Evolutionary conservation across 192 early-diverging fungal genomes (phyloP).

Genomic region (Coemansia sp.): DNA sequence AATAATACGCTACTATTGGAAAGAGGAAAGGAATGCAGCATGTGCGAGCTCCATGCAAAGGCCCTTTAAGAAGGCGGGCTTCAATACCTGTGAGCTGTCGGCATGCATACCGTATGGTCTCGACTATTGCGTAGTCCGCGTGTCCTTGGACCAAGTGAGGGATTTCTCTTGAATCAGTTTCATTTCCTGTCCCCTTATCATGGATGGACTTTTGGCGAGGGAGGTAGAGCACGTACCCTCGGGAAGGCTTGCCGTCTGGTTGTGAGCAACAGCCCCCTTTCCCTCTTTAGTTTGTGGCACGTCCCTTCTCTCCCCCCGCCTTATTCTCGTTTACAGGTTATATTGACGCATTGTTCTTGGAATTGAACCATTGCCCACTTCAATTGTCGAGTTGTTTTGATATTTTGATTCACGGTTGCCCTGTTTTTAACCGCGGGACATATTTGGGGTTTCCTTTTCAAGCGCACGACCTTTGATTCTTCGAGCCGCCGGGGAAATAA

Average conservation of each 20-base stretch:
- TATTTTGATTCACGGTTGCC: not conserved
- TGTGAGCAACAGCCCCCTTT: not conserved
- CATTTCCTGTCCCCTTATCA: not conserved
- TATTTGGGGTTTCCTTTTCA: not conserved
- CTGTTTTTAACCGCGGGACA: not conserved
- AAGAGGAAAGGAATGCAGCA: not conserved
- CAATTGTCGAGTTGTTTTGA: not conserved
- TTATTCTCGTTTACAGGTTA: not conserved
- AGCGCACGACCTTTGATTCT: not conserved
- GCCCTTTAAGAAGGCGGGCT: not conserved
- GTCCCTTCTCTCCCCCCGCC: not conserved
- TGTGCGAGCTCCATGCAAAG: not conserved
- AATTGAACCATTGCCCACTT: not conserved
- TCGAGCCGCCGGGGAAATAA: not conserved
- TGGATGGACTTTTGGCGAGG: not conserved
- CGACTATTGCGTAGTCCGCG: not conserved
- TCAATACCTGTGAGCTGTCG: not conserved
- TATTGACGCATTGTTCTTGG: not conserved
- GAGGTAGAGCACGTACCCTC: not conserved
- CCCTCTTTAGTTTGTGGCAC: constrained; percentile 8
- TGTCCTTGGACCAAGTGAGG: not conserved
- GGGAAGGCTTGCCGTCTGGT: not conserved
- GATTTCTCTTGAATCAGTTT: not conserved
- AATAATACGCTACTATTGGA: not conserved
- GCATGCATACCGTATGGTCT: not conserved